Conservation (phyloP, 768 basidiomycete species). For the Rhizopogon roseolus region DNA sequence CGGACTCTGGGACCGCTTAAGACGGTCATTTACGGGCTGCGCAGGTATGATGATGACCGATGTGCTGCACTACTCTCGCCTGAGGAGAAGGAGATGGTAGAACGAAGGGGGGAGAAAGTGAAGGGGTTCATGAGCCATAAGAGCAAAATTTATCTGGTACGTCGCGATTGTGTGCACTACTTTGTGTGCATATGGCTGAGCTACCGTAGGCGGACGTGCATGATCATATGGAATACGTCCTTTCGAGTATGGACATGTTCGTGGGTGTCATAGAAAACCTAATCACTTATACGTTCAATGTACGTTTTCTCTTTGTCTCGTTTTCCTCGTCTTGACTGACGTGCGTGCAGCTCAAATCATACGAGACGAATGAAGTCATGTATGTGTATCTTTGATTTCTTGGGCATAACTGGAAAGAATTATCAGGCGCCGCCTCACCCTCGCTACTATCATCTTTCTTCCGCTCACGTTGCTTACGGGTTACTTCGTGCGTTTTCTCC, state of each 20-base stretch:
- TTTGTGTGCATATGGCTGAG: neutral
- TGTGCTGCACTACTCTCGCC: slow-evolving; percentile 50
- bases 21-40: slow-evolving; percentile 61
- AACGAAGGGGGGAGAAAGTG: slow-evolving; percentile 24
- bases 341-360: slow-evolving; percentile 52
- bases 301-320: slow-evolving; percentile 24
- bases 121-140: slow-evolving; percentile 67
- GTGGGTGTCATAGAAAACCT: slow-evolving; percentile 65
- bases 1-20: slow-evolving; percentile 71
- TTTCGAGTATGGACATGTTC: slow-evolving; percentile 71
- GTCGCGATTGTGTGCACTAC: slow-evolving; percentile 9
- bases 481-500: slow-evolving; percentile 51
- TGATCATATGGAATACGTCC: slow-evolving; percentile 73
- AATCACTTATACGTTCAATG: slow-evolving; percentile 73
- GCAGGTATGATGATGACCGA: slow-evolving; percentile 67
- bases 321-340: neutral
- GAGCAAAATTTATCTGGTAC: slow-evolving; percentile 61
- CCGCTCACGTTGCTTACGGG: slow-evolving; percentile 68
- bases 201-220: slow-evolving; percentile 57
- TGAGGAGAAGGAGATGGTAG: slow-evolving; percentile 5
- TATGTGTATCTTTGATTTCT: slow-evolving; percentile 20
- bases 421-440: slow-evolving; percentile 55
- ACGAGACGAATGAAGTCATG: slow-evolving; percentile 77
- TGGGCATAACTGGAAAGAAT: neutral
- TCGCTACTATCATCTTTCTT: slow-evolving; percentile 67